phyloP scores from a whole-genome alignment of 441 rosid genomes.

The Corymbia citriodora region DNA sequence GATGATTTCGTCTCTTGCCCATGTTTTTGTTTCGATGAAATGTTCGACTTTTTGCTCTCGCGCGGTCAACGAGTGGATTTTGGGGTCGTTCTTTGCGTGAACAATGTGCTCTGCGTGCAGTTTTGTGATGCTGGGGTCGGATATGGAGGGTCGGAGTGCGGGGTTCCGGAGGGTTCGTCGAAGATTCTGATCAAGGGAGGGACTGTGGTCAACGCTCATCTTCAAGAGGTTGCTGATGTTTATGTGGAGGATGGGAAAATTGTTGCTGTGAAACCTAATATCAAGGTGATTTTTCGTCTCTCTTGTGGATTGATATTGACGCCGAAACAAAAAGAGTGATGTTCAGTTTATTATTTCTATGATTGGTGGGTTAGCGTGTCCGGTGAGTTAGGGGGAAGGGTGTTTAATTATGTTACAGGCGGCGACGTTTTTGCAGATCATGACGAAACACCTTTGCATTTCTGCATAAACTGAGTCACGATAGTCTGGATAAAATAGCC shows the following conservation, averaged over 20 bases:
- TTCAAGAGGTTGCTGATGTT: conserved; percentile 79
- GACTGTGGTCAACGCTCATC: conserved; percentile 85
- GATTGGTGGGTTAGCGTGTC: neutral
- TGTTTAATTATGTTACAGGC: neutral
- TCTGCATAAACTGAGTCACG: neutral
- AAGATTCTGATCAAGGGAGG: conserved; percentile 89
- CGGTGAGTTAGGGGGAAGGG: neutral
- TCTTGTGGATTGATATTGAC: neutral
- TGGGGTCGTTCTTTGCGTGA: neutral
- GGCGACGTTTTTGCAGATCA: neutral
- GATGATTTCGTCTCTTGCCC: neutral
- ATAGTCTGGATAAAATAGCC: neutral
- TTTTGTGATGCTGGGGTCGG: conserved; percentile 52
- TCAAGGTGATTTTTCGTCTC: conserved; percentile 33
- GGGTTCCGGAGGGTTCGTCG: conserved; percentile 30
- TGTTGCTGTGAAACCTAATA: conserved; percentile 64
- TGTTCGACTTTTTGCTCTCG: neutral
- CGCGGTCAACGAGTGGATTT: neutral
- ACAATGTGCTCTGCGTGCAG: conserved; percentile 22
- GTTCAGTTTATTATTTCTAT: neutral
- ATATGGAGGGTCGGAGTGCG: conserved; percentile 39
- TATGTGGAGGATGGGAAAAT: conserved; percentile 79
- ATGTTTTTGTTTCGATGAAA: neutral
- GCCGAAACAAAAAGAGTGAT: neutral
- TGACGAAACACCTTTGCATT: neutral